Evolutionary conservation across 2,329 filamentous ascomycete species (phyloP), one percentile per base, ranked within the genome.

Genomic region (Tolypocladium ophioglossoides): DNA sequence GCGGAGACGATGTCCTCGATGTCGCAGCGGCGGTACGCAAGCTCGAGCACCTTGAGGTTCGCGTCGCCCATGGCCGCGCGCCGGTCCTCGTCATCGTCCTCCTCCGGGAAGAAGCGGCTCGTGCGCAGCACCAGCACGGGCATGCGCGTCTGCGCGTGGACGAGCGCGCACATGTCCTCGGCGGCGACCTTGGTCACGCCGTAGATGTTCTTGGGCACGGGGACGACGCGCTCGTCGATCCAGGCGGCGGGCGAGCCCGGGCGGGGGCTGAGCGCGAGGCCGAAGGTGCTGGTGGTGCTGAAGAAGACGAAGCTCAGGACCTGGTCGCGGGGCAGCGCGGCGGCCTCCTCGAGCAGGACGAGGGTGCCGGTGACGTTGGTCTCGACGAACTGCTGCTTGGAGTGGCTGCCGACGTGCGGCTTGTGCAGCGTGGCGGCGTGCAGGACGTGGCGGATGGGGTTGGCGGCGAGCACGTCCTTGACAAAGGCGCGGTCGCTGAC

Each of bases 21-120:
- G 54, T 77, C 74, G 34, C 67, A 70, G 30, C 75, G 63, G 4
- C 74, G 70, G 50, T 76, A 74, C 0, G 74, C 68, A 52, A 77
- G 63, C 61, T 77, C 75, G n/a, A 75, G 62, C 8, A 76, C 70
- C 58, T 77, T 77, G 44, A 77, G 66, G 56, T 77, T 77, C n/a
- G 70, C 72, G 34, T 70, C 72, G 3, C 54, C 61, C 53, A 74
- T 63, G 2, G 63, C 59, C 10, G 57, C 58, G 27, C 73, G 66
- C 1, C 73, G 63, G 30, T 69, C 68, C 6, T 69, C 70, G 52
- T 76, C 74, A 54, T 77, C 74, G 51, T 77, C 74, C 20, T 66
- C 65, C 59, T 77, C 74, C 0, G 74, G 73, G 56, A 77, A 78
- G 67, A 78, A 78, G 50, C 75, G 71, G 51, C 70, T 73, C 3